A percentile compares a stretch with the other conserved stretches of the same genome.
phyloP scores from a whole-genome alignment of 2,329 filamentous ascomycete genomes.

The Tolypocladium nubicola region DNA sequence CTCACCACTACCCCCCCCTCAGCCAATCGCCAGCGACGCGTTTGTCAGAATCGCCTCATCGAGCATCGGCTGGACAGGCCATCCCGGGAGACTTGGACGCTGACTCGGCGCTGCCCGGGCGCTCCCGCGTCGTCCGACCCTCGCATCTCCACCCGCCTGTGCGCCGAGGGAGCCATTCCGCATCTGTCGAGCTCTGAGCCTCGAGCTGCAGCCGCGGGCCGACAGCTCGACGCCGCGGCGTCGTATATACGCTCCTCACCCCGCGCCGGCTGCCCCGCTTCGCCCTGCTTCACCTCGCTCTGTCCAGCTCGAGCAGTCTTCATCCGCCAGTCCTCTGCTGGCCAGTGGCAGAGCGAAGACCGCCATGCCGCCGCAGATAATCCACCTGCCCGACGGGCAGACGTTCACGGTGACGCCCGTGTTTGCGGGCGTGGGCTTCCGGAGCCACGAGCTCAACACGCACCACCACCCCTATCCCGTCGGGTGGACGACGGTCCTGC shows the following conservation, averaged over 20 bases:
- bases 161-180: not conserved
- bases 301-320: not conserved
- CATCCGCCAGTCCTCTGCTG: not conserved
- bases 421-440: conserved; percentile 88
- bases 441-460: conserved; percentile 61
- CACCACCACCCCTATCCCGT: conserved; percentile 65
- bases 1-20: not conserved
- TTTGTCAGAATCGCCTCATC: not conserved
- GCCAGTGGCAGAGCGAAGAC: not conserved
- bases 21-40: not conserved
- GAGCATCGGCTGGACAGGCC: too few species aligned
- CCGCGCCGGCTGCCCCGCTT: not conserved
- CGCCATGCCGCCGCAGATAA: conserved; percentile 29
- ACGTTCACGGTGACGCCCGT: conserved; percentile 71
- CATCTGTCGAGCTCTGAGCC: not conserved
- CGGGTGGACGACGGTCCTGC: conserved; percentile 83
- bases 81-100: not conserved
- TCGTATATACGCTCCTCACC: not conserved
- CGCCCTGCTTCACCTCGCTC: not conserved
- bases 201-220: not conserved
- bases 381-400: conserved; percentile 82
- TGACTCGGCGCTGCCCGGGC: not conserved
- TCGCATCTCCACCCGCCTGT: too few species aligned
- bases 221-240: not conserved
- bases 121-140: not conserved